Percentiles rank a stretch among this genome's conserved stretches.
phyloP scores from a whole-genome alignment of 2,329 filamentous ascomycete genomes.

The Epichloe festucae region DNA sequence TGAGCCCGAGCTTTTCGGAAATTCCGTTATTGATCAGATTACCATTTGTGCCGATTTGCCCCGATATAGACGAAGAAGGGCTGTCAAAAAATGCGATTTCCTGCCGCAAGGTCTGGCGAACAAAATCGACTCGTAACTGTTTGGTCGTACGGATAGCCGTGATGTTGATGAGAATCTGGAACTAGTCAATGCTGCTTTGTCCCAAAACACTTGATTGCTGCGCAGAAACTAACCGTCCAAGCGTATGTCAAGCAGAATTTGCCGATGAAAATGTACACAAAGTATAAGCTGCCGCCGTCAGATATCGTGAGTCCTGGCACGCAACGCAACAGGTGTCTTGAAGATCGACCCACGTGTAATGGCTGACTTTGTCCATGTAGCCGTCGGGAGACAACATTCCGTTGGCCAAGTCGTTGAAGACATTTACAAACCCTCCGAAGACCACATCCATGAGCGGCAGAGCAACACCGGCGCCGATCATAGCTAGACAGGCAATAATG shows the following conservation, averaged over 20 bases:
- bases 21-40: constrained; percentile 33
- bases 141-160: constrained; percentile 25
- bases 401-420: constrained; percentile 43
- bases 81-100: constrained; percentile 46
- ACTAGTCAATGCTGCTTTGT: not conserved
- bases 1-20: constrained; percentile 30
- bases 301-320: not conserved
- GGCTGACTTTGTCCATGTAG: constrained; percentile 37
- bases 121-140: constrained; percentile 23
- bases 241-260: constrained; percentile 42
- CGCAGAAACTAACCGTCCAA: constrained; percentile 30
- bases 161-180: constrained; percentile 22
- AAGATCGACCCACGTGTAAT: constrained; percentile 24
- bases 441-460: constrained; percentile 46
- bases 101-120: constrained; percentile 29
- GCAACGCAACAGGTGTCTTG: not conserved
- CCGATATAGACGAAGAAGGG: constrained; percentile 28
- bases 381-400: constrained; percentile 27
- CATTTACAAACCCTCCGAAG: constrained; percentile 40
- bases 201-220: too few relatives aligned
- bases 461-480: constrained; percentile 23
- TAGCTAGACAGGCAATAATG: constrained; percentile 20
- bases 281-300: constrained; percentile 30
- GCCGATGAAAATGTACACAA: constrained; percentile 44
- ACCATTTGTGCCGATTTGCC: constrained; percentile 34